A percentile compares a stretch with the other conserved stretches of the same genome.
Conservation (phyloP, 2,329 filamentous ascomycete genomes). For the Blastomyces silverae region DNA sequence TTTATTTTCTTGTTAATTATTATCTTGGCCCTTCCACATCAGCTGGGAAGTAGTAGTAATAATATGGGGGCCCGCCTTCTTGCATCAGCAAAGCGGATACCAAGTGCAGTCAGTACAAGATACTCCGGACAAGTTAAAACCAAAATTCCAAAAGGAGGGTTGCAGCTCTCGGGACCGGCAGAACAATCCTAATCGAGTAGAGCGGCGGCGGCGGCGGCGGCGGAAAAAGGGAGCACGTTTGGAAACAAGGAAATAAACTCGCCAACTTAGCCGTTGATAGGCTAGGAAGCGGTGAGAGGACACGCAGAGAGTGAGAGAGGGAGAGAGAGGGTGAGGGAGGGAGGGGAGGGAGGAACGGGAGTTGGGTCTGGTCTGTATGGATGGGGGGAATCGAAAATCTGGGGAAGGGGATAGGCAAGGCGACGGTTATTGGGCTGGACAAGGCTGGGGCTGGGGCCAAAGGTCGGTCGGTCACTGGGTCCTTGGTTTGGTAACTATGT, state of each 20-base stretch:
- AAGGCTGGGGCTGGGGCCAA: neutral
- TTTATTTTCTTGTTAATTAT: neutral
- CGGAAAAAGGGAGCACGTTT: neutral
- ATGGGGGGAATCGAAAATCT: neutral
- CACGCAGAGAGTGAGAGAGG: neutral
- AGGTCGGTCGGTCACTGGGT: conserved; percentile 1
- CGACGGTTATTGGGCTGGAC: neutral
- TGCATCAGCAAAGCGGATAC: neutral
- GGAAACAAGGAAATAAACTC: neutral
- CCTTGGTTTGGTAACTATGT: neutral
- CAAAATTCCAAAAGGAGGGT: neutral
- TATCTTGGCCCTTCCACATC: neutral
- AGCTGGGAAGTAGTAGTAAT: neutral
- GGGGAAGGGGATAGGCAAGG: neutral
- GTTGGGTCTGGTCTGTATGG: neutral
- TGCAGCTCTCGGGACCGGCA: conserved; percentile 9
- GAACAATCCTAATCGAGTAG: conserved; percentile 13
- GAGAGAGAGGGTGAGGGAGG: neutral
- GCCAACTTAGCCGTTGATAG: conserved; percentile 2
- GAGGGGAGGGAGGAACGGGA: neutral
- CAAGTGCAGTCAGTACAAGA: neutral
- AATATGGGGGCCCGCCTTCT: neutral
- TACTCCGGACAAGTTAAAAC: neutral
- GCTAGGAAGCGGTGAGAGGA: conserved; percentile 10
- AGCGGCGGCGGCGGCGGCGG: neutral